Evolutionary conservation across 2,329 filamentous ascomycete genomes (phyloP), one percentile per base, ranked within the genome.

Genomic region (Alternaria ventricosa): DNA sequence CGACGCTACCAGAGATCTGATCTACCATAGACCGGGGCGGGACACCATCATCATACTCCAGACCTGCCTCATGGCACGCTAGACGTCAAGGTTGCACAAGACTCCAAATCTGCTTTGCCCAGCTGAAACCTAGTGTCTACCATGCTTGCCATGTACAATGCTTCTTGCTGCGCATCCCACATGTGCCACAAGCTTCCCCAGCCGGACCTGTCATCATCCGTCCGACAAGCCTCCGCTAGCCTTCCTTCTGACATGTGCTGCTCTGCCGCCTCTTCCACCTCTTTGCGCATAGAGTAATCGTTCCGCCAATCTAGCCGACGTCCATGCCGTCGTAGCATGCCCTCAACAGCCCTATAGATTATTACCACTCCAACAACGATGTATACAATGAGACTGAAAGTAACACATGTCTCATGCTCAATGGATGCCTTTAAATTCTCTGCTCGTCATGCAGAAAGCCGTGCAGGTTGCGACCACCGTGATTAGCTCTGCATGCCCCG

Each of bases 1-100:
- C 62, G 57, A 57, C 61, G 59, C 62, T 65, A 66, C 62, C 61
- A 58, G 55, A 62, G 56, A 55, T 60, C 58, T 18, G 47, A 64
- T 64, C 60, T 45, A 36, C 44, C 63, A 43, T 55, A 43, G 55
- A 59, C 61, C 50, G 33, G 56, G 59, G 23, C 53, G 45, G 53
- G 43, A 45, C 49, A 44, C 45, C 46, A 36, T 43, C 44, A 50
- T 44, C 36, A 33, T 50, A 47, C 45, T 49, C 51, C 47, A 49
- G 30, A 13, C 49, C 27, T 49, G 30, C 60, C 55, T 59, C 56
- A 58, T 25, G n/a, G 4, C 47, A 53, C 43, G 30, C 55, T 50
- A 50, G 22, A 55, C 45, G 18, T 36, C 44, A 44, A 54, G 41
- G 56, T 60, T 28, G 57, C 57, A 58, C 50, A 47, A 30, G 20